phyloP scores from a whole-genome alignment of 495 filamentous ascomycete genomes.

The Staphylotrichum tortipilum region DNA sequence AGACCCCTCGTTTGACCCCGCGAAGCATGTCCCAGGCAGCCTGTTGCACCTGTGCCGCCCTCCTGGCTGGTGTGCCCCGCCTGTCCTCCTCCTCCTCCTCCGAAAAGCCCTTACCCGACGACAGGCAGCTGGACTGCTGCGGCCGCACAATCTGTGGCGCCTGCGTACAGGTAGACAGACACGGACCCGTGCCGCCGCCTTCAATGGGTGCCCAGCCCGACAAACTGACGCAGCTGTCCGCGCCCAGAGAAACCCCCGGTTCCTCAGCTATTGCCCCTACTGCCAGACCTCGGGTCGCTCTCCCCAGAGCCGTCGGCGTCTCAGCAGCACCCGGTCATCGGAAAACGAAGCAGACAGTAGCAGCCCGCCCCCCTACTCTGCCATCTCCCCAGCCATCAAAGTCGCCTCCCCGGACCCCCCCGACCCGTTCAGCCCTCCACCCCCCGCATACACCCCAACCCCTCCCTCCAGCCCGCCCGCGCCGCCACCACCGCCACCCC shows the following conservation, averaged over 20 bases:
- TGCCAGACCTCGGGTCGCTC: slow-evolving; percentile 34
- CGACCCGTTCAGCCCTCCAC: slow-evolving; percentile 18
- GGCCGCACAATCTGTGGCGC: slow-evolving; percentile 55
- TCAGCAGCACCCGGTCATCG: slow-evolving; percentile 18
- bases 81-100: slow-evolving; percentile 25
- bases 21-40: slow-evolving; percentile 28
- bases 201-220: too few relatives aligned
- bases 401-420: slow-evolving; percentile 9
- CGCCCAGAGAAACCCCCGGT: slow-evolving; percentile 55
- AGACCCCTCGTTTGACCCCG: neutral
- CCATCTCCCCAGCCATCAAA: slow-evolving; percentile 11
- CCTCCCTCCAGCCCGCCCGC: slow-evolving; percentile 28
- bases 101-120: slow-evolving; percentile 46
- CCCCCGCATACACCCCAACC: slow-evolving; percentile 42
- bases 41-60: slow-evolving; percentile 59
- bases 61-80: slow-evolving; percentile 40
- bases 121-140: slow-evolving; percentile 55
- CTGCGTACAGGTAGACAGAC: slow-evolving; percentile 60
- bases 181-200: too few relatives aligned
- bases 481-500: slow-evolving; percentile 5
- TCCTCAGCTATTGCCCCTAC: slow-evolving; percentile 58
- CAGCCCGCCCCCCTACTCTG: slow-evolving; percentile 27
- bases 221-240: neutral
- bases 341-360: slow-evolving; percentile 19
- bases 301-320: slow-evolving; percentile 44